These are phyloP conservation scores for Coriolopsis trogii DNA, from an alignment of 1,284 basidiomycete genomes.

Conservation along the genomic window DNA sequence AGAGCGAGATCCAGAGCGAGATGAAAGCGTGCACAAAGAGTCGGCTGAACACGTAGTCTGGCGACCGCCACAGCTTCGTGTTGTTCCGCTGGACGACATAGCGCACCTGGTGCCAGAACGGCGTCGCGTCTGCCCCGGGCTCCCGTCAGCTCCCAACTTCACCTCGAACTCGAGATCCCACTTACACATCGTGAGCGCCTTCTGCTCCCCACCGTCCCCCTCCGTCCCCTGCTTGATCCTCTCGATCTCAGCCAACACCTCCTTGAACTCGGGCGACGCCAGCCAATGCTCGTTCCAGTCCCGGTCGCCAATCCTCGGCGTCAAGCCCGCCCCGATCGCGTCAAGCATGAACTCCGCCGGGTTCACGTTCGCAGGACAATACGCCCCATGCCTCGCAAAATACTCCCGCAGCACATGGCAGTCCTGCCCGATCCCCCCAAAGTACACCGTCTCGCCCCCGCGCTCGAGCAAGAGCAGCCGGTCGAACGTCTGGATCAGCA, in stretches of 20 bases:
- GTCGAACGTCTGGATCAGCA: conserved; percentile 79
- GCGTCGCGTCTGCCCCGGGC: conserved; percentile 64
- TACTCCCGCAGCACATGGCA: conserved; percentile 65
- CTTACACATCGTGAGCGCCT: conserved; percentile 35
- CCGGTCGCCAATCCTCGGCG: conserved; percentile 53
- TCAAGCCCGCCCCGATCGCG: conserved; percentile 42
- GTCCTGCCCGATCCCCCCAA: conserved; percentile 77
- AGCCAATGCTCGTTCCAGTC: conserved; percentile 71
- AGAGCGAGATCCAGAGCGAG: conserved; percentile 80
- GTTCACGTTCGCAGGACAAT: conserved; percentile 59
- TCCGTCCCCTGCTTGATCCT: conserved; percentile 37
- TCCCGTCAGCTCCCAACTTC: neutral
- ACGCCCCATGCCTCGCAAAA: conserved; percentile 68
- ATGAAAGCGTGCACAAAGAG: conserved; percentile 80
- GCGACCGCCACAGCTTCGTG: conserved; percentile 79
- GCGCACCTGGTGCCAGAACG: conserved; percentile 79
- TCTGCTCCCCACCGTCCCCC: conserved; percentile 22
- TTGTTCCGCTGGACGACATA: conserved; percentile 78
- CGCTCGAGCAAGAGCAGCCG: conserved; percentile 65
- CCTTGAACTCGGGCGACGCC: conserved; percentile 46
- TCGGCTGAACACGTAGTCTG: conserved; percentile 83
- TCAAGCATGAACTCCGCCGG: conserved; percentile 43
- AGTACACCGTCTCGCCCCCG: conserved; percentile 77
- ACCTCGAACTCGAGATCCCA: neutral
- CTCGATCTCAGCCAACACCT: conserved; percentile 37